Evolutionary conservation across 768 basidiomycete genomes (phyloP).

Genomic region (Bullera alba): DNA sequence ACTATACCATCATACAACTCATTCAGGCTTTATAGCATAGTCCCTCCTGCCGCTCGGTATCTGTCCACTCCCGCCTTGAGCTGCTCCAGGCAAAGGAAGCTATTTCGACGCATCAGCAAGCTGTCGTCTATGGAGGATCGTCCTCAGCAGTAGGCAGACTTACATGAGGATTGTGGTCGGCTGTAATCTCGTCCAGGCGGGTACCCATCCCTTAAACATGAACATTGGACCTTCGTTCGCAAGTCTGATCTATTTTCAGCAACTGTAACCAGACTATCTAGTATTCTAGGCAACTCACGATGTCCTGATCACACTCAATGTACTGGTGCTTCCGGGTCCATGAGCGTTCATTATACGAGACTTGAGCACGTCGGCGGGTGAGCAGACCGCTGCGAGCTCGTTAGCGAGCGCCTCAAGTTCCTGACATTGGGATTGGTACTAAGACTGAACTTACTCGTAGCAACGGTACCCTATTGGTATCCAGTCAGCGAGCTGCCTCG

Average conservation of each 20-base stretch:
- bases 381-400: constrained; percentile 26
- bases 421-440: too few relatives aligned
- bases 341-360: constrained; percentile 39
- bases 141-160: constrained; percentile 7
- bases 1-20: too few relatives aligned
- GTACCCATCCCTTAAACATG: constrained; percentile 42
- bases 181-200: constrained; percentile 40
- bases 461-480: constrained; percentile 28
- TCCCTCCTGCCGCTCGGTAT: constrained; percentile 27
- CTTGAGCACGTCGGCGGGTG: constrained; percentile 42
- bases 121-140: neutral
- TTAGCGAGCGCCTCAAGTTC: constrained; percentile 6
- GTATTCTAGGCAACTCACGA: constrained; percentile 15
- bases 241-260: constrained; percentile 15
- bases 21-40: constrained; percentile 20
- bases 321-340: constrained; percentile 26
- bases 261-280: neutral
- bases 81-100: constrained; percentile 39
- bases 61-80: constrained; percentile 35
- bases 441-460: constrained; percentile 23
- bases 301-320: constrained; percentile 22
- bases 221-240: constrained; percentile 35
- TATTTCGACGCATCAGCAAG: constrained; percentile 7
- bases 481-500: neutral
- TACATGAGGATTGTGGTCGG: constrained; percentile 25